These are phyloP conservation scores for Calocera cornea DNA, from an alignment of 768 basidiomycete genomes.

Conservation along the genomic window DNA sequence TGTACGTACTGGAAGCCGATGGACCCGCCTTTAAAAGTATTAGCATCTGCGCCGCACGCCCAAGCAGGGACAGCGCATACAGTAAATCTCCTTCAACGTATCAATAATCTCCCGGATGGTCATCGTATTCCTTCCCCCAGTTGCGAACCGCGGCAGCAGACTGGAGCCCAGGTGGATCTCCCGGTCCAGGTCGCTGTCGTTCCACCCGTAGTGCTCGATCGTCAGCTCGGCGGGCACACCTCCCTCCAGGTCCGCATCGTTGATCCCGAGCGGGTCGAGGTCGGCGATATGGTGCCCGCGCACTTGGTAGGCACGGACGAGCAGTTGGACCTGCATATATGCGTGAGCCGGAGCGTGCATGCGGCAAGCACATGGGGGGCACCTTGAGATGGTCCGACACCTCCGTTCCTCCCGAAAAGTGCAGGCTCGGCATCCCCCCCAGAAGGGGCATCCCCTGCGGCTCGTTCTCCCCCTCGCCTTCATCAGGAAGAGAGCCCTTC, in stretches of 20 bases:
- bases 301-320: conserved; percentile 97
- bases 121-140: conserved; percentile 75
- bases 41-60: neutral
- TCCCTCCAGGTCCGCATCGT: conserved; percentile 72
- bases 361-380: conserved; percentile 10
- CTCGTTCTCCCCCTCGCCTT: neutral
- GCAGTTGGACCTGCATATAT: conserved; percentile 68
- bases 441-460: conserved; percentile 29
- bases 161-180: conserved; percentile 90
- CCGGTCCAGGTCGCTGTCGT: conserved; percentile 85
- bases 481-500: neutral
- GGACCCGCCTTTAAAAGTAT: conserved; percentile 47
- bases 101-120: conserved; percentile 82
- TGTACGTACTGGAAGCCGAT: conserved; percentile 87
- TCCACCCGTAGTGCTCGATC: conserved; percentile 88
- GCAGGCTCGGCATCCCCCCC: conserved; percentile 68
- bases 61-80: conserved; percentile 33
- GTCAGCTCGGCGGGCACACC: conserved; percentile 78
- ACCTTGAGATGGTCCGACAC: conserved; percentile 93
- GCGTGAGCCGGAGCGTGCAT: neutral
- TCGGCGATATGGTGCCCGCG: conserved; percentile 94
- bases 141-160: conserved; percentile 89
- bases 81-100: conserved; percentile 83
- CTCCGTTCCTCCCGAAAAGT: conserved; percentile 40
- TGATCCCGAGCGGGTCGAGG: conserved; percentile 88